These are phyloP conservation scores for Backusella mclennaniae DNA, from an alignment of 192 early-diverging fungal species.

Conservation along the genomic window DNA sequence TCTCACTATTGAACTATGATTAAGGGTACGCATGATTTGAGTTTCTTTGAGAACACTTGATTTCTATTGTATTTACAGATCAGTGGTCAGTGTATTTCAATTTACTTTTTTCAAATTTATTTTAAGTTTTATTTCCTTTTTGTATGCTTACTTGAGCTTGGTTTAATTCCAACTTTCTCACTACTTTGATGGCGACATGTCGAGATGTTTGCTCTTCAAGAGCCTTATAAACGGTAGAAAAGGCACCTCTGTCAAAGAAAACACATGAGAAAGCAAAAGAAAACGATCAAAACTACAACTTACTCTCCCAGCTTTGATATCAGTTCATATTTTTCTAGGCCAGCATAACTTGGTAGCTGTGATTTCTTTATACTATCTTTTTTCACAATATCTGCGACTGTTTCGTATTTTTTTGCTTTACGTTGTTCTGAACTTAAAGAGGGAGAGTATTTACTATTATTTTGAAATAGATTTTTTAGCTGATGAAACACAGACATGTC, in stretches of 20 bases:
- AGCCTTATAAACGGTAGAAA: conserved; percentile 81
- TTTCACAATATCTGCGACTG: not conserved
- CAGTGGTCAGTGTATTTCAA: too few relatives aligned
- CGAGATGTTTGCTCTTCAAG: conserved; percentile 53
- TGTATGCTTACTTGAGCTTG: conserved; percentile 56
- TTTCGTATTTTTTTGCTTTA: conserved; percentile 5
- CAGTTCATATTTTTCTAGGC: conserved; percentile 53
- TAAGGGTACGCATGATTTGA: conserved; percentile 76
- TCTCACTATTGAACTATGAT: conserved; percentile 72
- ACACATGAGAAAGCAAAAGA: not conserved
- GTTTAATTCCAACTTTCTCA: conserved; percentile 75
- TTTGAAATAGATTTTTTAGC: not conserved
- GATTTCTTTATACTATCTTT: not conserved
- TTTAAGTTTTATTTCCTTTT: not conserved
- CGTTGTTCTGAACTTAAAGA: conserved; percentile 7
- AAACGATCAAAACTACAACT: conserved; percentile 30
- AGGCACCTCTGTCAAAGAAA: conserved; percentile 65
- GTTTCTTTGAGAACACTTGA: conserved; percentile 86
- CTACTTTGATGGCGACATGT: conserved; percentile 82
- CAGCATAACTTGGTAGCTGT: conserved; percentile 49
- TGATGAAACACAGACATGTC: conserved; percentile 1
- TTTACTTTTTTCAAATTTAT: not conserved
- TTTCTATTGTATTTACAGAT: conserved; percentile 38
- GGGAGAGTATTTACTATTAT: not conserved
- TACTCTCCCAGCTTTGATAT: conserved; percentile 71